Conservation (phyloP, 345 rosid species). For the Citrus glauca region DNA sequence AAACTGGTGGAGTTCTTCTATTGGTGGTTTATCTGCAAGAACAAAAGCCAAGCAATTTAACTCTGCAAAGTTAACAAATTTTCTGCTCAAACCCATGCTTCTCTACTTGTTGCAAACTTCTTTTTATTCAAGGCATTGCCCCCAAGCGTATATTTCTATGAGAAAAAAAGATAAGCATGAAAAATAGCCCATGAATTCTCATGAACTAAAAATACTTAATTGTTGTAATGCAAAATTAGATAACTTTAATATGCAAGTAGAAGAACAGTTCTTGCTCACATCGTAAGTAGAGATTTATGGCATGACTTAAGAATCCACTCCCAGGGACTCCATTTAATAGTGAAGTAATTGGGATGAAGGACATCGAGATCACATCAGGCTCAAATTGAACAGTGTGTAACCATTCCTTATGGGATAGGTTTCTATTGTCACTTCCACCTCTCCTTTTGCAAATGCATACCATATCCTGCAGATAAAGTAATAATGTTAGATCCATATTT, state of each 20-base stretch:
- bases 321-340: conserved; percentile 91
- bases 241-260: conserved; percentile 10
- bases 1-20: conserved; percentile 90
- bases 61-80: not conserved
- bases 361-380: conserved; percentile 91
- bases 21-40: conserved; percentile 84
- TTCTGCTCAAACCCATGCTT: not conserved
- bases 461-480: conserved; percentile 52
- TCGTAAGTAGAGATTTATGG: conserved; percentile 89
- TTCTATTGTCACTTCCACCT: conserved; percentile 73
- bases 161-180: not conserved
- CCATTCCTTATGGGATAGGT: conserved; percentile 77
- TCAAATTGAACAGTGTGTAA: conserved; percentile 78
- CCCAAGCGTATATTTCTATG: not conserved
- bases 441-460: conserved; percentile 74
- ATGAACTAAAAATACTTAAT: not conserved
- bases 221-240: not conserved
- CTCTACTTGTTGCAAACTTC: not conserved
- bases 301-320: conserved; percentile 92
- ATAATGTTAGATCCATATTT: conserved; percentile 5
- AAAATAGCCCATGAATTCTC: not conserved
- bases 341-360: conserved; percentile 89
- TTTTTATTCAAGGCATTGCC: not conserved
- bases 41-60: conserved; percentile 8
- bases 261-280: conserved; percentile 46